phyloP scores from a whole-genome alignment of 257 asterid species.

The Lavandula angustifolia region DNA sequence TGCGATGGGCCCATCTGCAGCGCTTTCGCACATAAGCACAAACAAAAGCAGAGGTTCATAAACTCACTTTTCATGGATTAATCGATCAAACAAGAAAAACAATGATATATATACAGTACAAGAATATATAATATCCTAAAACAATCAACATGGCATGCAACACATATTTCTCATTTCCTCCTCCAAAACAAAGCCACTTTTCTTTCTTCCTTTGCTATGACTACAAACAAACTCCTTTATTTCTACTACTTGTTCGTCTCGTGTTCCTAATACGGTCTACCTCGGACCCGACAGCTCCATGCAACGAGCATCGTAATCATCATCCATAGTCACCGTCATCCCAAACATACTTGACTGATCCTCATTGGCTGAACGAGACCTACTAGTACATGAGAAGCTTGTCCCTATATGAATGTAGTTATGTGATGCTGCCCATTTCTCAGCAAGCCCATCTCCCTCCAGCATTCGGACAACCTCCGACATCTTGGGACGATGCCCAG shows the following conservation, averaged over 20 bases:
- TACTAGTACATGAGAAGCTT: slow-evolving; percentile 38
- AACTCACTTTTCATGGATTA: background rate
- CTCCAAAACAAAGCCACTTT: slow-evolving; percentile 23
- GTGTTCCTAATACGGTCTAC: slow-evolving; percentile 29
- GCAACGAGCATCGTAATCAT: slow-evolving; percentile 78
- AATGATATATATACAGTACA: slow-evolving; percentile 27
- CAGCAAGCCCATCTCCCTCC: slow-evolving; percentile 94
- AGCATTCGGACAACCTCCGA: slow-evolving; percentile 90
- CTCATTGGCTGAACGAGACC: slow-evolving; percentile 34
- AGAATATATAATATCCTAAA: slow-evolving; percentile 18
- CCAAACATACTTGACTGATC: slow-evolving; percentile 68
- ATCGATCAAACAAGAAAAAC: slow-evolving; percentile 19
- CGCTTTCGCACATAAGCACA: slow-evolving; percentile 12
- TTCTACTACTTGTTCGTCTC: background rate
- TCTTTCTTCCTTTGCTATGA: slow-evolving; percentile 24
- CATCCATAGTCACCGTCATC: slow-evolving; percentile 63
- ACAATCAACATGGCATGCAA: slow-evolving; percentile 19
- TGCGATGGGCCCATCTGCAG: slow-evolving; percentile 1
- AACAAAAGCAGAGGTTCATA: slow-evolving; percentile 10
- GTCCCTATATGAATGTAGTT: slow-evolving; percentile 39
- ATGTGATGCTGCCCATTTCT: slow-evolving; percentile 94
- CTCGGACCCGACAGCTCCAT: slow-evolving; percentile 99
- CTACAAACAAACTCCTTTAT: slow-evolving; percentile 27
- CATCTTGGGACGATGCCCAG: slow-evolving; percentile 88
- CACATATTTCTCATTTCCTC: slow-evolving; percentile 10